Evolutionary conservation across 2,329 filamentous ascomycete species (phyloP).

Genomic region (Colletotrichum scovillei): DNA sequence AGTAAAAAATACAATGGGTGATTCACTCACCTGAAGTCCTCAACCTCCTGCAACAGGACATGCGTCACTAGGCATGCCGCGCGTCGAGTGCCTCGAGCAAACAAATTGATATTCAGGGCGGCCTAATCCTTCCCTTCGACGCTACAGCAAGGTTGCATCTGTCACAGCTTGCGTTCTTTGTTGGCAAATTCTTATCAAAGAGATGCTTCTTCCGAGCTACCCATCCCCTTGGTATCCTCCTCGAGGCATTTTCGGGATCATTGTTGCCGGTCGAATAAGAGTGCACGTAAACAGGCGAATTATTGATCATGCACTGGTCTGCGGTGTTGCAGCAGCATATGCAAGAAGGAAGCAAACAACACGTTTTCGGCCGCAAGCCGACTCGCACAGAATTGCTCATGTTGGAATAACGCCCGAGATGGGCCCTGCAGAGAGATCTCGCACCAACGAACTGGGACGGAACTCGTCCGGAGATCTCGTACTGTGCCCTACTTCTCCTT

Average conservation of each 20-base stretch:
- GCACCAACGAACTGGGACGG: not conserved
- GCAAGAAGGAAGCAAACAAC: slow-evolving; percentile 16
- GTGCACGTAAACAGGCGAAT: not conserved
- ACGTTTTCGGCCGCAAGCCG: slow-evolving; percentile 1
- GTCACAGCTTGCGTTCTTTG: not conserved
- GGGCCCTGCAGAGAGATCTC: not conserved
- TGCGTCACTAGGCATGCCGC: too few species aligned
- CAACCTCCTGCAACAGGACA: not conserved
- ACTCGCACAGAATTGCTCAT: not conserved
- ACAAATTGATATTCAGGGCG: not conserved
- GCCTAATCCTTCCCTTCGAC: not conserved
- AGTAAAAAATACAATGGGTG: not conserved
- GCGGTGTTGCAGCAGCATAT: not conserved
- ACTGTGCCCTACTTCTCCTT: not conserved
- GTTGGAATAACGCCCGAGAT: not conserved
- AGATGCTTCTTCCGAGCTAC: not conserved
- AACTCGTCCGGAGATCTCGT: not conserved
- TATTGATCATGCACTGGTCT: too few species aligned
- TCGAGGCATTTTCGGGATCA: not conserved
- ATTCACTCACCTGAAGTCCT: not conserved
- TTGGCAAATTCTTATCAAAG: not conserved
- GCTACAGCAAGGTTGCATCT: not conserved
- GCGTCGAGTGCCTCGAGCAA: not conserved
- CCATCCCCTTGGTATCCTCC: not conserved
- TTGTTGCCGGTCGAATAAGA: not conserved